These are phyloP conservation scores for Bullera alba DNA, from an alignment of 768 basidiomycete genomes.

Conservation along the genomic window DNA sequence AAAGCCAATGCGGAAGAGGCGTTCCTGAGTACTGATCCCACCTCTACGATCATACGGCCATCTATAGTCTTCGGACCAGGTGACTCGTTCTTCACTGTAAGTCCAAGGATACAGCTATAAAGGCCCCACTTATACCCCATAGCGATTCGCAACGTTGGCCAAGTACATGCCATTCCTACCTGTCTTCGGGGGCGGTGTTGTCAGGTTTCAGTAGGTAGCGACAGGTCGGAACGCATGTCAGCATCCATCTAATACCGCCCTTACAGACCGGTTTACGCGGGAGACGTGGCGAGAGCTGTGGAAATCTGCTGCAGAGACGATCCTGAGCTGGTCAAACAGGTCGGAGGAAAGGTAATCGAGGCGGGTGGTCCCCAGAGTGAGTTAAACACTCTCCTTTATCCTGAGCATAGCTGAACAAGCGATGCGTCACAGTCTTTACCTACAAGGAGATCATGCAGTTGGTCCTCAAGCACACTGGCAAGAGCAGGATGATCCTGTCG, in stretches of 20 bases:
- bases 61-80: constrained; percentile 70
- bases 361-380: constrained; percentile 54
- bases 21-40: constrained; percentile 50
- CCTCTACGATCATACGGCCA: constrained; percentile 62
- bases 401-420: neutral
- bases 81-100: constrained; percentile 66
- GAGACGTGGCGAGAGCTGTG: constrained; percentile 59
- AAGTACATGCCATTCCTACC: constrained; percentile 62
- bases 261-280: constrained; percentile 58
- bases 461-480: constrained; percentile 53
- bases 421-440: constrained; percentile 54
- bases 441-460: constrained; percentile 63
- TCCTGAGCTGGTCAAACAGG: constrained; percentile 43
- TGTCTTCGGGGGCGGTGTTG: constrained; percentile 65
- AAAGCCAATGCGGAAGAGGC: constrained; percentile 56
- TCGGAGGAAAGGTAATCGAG: constrained; percentile 52
- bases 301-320: constrained; percentile 56
- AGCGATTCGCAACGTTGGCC: constrained; percentile 62
- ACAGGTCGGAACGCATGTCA: too few relatives aligned
- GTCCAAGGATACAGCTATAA: constrained; percentile 20
- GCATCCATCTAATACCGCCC: neutral
- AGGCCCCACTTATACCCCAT: neutral
- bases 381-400: constrained; percentile 22
- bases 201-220: constrained; percentile 54
- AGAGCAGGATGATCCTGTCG: constrained; percentile 55